Conservation (phyloP, 2,329 filamentous ascomycete genomes). For the Colletotrichum sp. region DNA sequence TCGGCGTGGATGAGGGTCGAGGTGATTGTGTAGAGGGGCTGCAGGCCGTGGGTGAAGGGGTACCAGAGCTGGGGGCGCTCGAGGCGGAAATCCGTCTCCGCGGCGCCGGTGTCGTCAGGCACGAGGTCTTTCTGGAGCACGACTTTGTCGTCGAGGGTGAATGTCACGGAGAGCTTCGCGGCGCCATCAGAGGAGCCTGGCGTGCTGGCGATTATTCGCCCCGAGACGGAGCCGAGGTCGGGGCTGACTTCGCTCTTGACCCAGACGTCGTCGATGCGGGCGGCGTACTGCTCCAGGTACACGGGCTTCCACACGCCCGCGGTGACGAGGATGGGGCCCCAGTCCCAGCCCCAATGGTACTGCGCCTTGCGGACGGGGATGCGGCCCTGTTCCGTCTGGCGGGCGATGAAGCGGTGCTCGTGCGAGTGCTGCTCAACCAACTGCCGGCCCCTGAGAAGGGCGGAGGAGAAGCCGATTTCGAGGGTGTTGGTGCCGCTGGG, state of each 20-base stretch:
- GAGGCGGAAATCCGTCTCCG: background rate
- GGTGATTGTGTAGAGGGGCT: conserved; percentile 13
- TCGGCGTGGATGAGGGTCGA: background rate
- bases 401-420: conserved; percentile 60
- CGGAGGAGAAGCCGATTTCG: conserved; percentile 62
- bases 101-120: background rate
- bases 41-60: conserved; percentile 18
- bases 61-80: conserved; percentile 20
- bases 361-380: conserved; percentile 63
- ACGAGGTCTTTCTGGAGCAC: conserved; percentile 18
- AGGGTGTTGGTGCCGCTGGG: conserved; percentile 47
- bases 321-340: conserved; percentile 68
- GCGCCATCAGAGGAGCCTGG: conserved; percentile 28
- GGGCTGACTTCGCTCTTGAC: conserved; percentile 37
- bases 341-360: conserved; percentile 76
- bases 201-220: conserved; percentile 41
- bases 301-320: conserved; percentile 72
- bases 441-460: conserved; percentile 55
- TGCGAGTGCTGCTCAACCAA: conserved; percentile 55
- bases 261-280: conserved; percentile 64
- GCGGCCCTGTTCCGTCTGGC: conserved; percentile 46
- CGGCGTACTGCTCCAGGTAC: conserved; percentile 66
- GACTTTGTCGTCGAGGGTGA: conserved; percentile 24
- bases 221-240: conserved; percentile 41
- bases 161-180: conserved; percentile 27